Conservation (phyloP, 306 rosid genomes). For the Dryas drummondii region DNA sequence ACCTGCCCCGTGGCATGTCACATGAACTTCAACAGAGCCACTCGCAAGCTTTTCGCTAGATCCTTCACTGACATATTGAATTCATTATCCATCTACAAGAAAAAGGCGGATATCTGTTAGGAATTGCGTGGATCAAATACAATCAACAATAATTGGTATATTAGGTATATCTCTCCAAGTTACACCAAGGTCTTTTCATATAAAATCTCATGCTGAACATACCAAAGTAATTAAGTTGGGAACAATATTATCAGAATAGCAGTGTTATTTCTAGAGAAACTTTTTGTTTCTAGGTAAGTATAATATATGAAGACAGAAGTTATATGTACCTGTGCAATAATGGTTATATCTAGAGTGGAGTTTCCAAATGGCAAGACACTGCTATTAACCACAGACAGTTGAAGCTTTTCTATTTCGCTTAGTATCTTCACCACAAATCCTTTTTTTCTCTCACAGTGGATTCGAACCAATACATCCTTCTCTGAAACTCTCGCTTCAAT, state of each 20-base stretch:
- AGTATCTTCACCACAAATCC: constrained; percentile 48
- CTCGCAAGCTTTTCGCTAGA: constrained; percentile 38
- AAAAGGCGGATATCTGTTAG: not conserved
- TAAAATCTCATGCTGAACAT: no score
- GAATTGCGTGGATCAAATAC: no score
- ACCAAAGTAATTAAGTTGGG: no score
- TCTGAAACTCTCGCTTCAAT: constrained; percentile 65
- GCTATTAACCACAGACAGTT: constrained; percentile 34
- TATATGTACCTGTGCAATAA: constrained; percentile 58
- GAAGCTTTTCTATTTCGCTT: constrained; percentile 48
- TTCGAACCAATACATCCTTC: constrained; percentile 56
- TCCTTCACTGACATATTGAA: constrained; percentile 43
- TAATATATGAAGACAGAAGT: not conserved
- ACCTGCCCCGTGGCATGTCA: constrained; percentile 8
- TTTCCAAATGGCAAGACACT: constrained; percentile 51
- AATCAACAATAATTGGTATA: no score
- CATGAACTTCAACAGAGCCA: constrained; percentile 37
- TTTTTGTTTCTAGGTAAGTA: no score
- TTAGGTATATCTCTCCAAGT: no score
- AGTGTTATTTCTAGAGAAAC: no score
- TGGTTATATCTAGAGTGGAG: constrained; percentile 48
- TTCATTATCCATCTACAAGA: constrained; percentile 55
- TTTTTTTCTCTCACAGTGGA: constrained; percentile 52
- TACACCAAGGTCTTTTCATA: no score
- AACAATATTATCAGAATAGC: no score